A percentile compares a stretch with the other conserved stretches of the same genome.
Evolutionary conservation across 2,329 filamentous ascomycete genomes (phyloP).

Genomic region (Phialemoniopsis sp.): DNA sequence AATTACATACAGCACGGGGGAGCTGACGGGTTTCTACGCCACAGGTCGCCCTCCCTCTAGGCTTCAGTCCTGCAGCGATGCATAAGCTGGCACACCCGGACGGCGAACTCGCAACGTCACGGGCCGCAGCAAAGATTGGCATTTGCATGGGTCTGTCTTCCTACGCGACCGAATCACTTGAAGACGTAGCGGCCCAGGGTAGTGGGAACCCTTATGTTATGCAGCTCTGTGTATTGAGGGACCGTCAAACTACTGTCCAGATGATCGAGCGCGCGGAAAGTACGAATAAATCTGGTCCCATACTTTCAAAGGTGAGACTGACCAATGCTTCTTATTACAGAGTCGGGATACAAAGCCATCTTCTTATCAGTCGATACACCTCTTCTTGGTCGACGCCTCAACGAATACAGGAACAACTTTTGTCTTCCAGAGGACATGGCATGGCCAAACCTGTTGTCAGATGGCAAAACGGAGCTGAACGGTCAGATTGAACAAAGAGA

Average conservation of each 20-base stretch:
- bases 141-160: constrained; percentile 43
- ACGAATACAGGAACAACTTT: constrained; percentile 51
- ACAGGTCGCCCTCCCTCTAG: constrained; percentile 42
- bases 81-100: constrained; percentile 47
- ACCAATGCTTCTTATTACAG: constrained; percentile 15
- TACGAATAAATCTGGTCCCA: background rate
- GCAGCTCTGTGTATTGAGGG: constrained; percentile 49
- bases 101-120: constrained; percentile 44
- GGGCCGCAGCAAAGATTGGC: constrained; percentile 35
- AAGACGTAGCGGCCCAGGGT: constrained; percentile 37
- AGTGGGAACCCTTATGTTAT: constrained; percentile 41
- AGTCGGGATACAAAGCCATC: constrained; percentile 46
- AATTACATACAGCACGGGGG: background rate
- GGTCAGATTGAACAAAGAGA: constrained; percentile 5
- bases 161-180: constrained; percentile 37
- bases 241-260: constrained; percentile 34
- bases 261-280: constrained; percentile 19
- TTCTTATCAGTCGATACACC: constrained; percentile 52
- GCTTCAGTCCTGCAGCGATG: constrained; percentile 48
- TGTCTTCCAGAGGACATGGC: constrained; percentile 34
- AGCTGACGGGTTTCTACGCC: too few species aligned
- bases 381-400: constrained; percentile 45
- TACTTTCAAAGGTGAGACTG: background rate
- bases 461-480: constrained; percentile 14
- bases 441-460: constrained; percentile 35